These are phyloP conservation scores for Cercospora brassicicola DNA, from an alignment of 2,329 filamentous ascomycete genomes.

Conservation along the genomic window DNA sequence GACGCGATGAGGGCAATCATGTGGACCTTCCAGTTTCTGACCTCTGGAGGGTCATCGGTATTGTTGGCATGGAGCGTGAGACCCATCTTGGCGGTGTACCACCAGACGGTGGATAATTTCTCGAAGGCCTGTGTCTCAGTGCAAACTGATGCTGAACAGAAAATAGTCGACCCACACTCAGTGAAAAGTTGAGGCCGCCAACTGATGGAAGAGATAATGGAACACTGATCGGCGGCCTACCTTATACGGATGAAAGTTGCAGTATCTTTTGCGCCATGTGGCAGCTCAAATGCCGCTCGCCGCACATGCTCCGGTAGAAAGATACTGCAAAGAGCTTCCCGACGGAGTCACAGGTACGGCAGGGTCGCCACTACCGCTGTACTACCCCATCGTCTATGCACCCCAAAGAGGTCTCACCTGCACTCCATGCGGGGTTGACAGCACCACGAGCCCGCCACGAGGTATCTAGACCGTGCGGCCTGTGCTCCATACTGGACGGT, in stretches of 20 bases:
- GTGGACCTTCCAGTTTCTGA: constrained; percentile 69
- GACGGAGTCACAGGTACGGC: neutral
- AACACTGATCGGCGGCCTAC: constrained; percentile 8
- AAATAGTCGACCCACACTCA: neutral
- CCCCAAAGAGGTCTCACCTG: constrained; percentile 2
- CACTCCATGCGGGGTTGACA: constrained; percentile 9
- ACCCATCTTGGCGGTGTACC: constrained; percentile 12
- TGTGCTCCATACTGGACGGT: neutral
- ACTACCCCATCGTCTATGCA: constrained; percentile 3
- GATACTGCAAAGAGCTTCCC: constrained; percentile 9
- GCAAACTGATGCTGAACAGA: neutral
- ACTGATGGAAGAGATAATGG: neutral
- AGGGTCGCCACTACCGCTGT: neutral
- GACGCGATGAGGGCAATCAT: constrained; percentile 60
- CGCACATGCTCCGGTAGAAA: constrained; percentile 9
- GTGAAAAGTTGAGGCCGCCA: constrained; percentile 17
- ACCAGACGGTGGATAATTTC: neutral
- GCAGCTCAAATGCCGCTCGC: constrained; percentile 5
- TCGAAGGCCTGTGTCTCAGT: neutral
- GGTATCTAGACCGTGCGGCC: constrained; percentile 1
- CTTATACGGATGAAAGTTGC: constrained; percentile 12
- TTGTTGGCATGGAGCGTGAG: constrained; percentile 21
- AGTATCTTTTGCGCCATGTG: constrained; percentile 5
- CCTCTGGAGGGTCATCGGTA: constrained; percentile 56
- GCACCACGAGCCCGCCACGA: constrained; percentile 1